Percentiles rank a stretch among this genome's conserved stretches.
These are phyloP conservation scores for Psidium friedrichsthalianum DNA, from an alignment of 345 rosid species.

Conservation along the genomic window DNA sequence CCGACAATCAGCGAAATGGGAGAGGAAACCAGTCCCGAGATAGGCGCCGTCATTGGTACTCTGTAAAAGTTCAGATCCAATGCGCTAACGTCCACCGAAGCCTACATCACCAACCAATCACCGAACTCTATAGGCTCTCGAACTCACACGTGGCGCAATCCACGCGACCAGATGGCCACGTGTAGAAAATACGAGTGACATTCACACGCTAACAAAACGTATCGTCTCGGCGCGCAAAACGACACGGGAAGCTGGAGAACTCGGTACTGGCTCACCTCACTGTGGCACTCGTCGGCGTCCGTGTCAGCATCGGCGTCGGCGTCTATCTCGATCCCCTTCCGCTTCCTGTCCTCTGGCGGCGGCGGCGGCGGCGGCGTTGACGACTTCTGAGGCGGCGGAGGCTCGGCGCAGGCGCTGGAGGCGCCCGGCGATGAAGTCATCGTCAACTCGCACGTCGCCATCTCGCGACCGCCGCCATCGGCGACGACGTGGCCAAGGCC, in stretches of 20 bases:
- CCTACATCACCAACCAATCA: background rate
- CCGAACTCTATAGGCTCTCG: background rate
- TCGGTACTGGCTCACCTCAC: slow-evolving; percentile 43
- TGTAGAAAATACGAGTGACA: background rate
- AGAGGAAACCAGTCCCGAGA: slow-evolving; percentile 7
- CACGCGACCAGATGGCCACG: background rate
- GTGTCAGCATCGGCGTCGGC: slow-evolving; percentile 36
- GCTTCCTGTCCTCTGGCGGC: slow-evolving; percentile 45
- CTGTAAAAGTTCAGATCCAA: background rate
- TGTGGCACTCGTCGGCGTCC: slow-evolving; percentile 39
- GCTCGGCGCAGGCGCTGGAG: slow-evolving; percentile 51
- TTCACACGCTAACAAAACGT: background rate
- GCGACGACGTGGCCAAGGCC: slow-evolving; percentile 9
- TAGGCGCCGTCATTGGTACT: slow-evolving; percentile 10
- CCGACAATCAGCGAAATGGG: background rate
- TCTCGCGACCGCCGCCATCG: slow-evolving; percentile 8
- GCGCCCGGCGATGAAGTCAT: slow-evolving; percentile 39
- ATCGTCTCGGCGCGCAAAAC: background rate
- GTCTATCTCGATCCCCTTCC: slow-evolving; percentile 66
- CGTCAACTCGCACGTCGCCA: slow-evolving; percentile 25
- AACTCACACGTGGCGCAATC: background rate
- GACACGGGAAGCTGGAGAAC: background rate
- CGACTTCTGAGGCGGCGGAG: slow-evolving; percentile 15
- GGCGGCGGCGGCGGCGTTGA: slow-evolving; percentile 24
- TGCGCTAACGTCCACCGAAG: slow-evolving; percentile 5